These are phyloP conservation scores for Catunica adiposa DNA, from an alignment of 2,329 filamentous ascomycete species.

Conservation along the genomic window DNA sequence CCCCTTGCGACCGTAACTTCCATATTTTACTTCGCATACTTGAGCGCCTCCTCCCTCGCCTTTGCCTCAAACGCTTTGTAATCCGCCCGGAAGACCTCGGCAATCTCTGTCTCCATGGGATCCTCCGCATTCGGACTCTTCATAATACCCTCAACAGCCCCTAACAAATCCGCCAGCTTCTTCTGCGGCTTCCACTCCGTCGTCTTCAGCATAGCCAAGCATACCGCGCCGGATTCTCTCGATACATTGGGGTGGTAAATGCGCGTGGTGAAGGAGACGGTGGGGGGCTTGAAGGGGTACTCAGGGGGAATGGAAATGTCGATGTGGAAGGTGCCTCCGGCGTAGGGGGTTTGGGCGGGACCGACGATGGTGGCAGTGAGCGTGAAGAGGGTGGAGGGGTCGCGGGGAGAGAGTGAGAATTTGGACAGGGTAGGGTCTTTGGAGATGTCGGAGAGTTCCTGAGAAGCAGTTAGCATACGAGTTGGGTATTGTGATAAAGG, in stretches of 20 bases:
- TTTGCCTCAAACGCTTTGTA: slow-evolving; percentile 44
- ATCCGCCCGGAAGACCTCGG: slow-evolving; percentile 63
- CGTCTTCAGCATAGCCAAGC: slow-evolving; percentile 81
- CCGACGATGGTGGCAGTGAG: slow-evolving; percentile 35
- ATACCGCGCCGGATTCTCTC: slow-evolving; percentile 93
- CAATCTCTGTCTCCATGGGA: slow-evolving; percentile 72
- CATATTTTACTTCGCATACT: slow-evolving; percentile 5
- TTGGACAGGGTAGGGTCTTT: slow-evolving; percentile 29
- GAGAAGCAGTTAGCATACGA: slow-evolving; percentile 17
- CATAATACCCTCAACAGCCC: slow-evolving; percentile 58
- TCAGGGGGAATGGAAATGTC: slow-evolving; percentile 98
- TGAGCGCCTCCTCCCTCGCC: slow-evolving; percentile 19
- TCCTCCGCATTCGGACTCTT: slow-evolving; percentile 75
- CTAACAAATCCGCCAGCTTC: slow-evolving; percentile 57
- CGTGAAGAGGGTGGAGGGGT: slow-evolving; percentile 27
- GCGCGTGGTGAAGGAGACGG: slow-evolving; percentile 99
- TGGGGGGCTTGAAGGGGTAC: slow-evolving; percentile 99
- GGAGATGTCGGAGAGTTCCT: slow-evolving; percentile 40
- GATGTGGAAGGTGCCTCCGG: slow-evolving; percentile 58
- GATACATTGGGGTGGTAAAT: slow-evolving; percentile 99
- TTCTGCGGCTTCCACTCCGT: slow-evolving; percentile 88
- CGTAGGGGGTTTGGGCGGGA: slow-evolving; percentile 30
- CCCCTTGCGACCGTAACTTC: no score
- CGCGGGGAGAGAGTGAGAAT: slow-evolving; percentile 25
- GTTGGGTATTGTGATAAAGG: background rate